Evolutionary conservation across 2,329 filamentous ascomycete genomes (phyloP), one percentile per base, ranked within the genome.

Genomic region (Penicillium sp.): DNA sequence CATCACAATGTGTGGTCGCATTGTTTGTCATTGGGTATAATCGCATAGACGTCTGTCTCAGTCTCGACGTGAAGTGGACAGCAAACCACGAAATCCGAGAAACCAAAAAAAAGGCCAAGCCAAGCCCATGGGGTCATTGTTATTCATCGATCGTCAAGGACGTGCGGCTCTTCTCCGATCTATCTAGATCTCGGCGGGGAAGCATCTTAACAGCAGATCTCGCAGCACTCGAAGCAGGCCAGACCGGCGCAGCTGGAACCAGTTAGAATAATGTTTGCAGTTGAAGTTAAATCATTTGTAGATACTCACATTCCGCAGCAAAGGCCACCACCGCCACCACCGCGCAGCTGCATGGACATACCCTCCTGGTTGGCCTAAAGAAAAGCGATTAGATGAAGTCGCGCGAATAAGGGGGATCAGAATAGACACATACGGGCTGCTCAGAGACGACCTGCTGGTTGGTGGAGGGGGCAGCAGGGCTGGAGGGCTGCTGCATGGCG

Each of bases 271-370:
- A 23, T 29, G 52, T 37, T 9, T 26, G 51, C 7, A 12, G 18
- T 12, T 24, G n/a, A 4, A 15, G 34, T 9, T 1, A 48, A 7
- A 9, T 17, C 8, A 9, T 15, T 26, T 15, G 4, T 3, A 33
- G n/a, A n/a, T n/a, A 63, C 67, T 51, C 58, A 71, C 68, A 70
- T 59, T 65, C 68, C 68, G 29, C 68, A 71, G 62, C 68, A 71
- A 24, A 70, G 21, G 40, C 60, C 66, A 32, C 65, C 68, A 33
- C 53, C 61, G 21, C 61, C 61, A 57, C 68, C 68, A 51, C 68
- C 68, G 18, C 68, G 68, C 32, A 71, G 63, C 46, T 62, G 57
- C 65, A 68, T 64, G 42, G 62, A 58, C 55, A 69, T 65, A 41
- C 65, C 58, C 53, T 68, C 65, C 45, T 64, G 63, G 45, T 40